These are phyloP conservation scores for Mucuna pruriens DNA, from an alignment of 306 rosid species.

Conservation along the genomic window DNA sequence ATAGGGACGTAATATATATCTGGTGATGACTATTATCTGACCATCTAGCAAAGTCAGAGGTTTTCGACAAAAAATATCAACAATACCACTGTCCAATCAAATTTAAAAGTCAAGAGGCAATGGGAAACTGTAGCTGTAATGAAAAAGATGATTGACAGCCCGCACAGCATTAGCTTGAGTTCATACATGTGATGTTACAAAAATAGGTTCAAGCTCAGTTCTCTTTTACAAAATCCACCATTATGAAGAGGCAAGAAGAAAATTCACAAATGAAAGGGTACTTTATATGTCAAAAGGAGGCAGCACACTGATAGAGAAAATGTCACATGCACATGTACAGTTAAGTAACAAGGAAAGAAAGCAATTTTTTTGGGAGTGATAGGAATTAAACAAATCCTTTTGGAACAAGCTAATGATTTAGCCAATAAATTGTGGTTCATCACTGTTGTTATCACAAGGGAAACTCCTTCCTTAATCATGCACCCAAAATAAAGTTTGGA, in stretches of 20 bases:
- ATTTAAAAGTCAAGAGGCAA: conserved; percentile 8
- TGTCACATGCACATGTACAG: neutral
- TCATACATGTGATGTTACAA: conserved; percentile 19
- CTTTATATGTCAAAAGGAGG: conserved; percentile 4
- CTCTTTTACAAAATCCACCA: neutral
- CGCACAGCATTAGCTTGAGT: conserved; percentile 9
- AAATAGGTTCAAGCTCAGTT: conserved; percentile 16
- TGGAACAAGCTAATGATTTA: neutral
- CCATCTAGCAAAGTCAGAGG: neutral
- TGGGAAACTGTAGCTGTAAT: neutral
- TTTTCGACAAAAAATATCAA: neutral
- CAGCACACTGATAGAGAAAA: neutral
- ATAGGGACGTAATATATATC: neutral
- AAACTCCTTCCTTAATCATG: no score
- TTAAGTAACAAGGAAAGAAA: neutral
- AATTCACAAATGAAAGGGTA: conserved; percentile 10
- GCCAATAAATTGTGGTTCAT: neutral
- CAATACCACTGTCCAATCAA: neutral
- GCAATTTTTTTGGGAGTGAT: neutral
- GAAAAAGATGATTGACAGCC: neutral
- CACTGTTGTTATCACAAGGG: conserved; percentile 7
- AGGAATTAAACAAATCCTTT: conserved; percentile 19
- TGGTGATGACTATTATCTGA: conserved; percentile 23
- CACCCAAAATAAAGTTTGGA: no score
- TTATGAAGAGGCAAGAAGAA: conserved; percentile 4